Base-by-base conservation (phyloP, 2,329 filamentous ascomycete species). In the Microsporum audouinii region DNA sequence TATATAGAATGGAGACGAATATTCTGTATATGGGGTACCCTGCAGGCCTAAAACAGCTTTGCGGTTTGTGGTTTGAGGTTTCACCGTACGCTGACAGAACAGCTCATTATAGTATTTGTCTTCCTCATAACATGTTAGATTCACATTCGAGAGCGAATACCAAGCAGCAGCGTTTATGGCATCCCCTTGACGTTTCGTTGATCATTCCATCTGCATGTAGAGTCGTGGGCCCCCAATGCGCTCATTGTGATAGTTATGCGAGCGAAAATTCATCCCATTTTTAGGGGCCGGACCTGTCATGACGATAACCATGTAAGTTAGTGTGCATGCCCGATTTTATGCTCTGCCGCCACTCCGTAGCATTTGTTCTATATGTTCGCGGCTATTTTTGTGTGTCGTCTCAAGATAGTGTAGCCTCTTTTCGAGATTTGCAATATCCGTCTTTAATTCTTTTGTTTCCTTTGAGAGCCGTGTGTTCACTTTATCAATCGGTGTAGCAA, bases 321-420 rank as follows among this genome's bases (percentile, higher is more conserved):
- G 68, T 5, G 70, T 69, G 3, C 67, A 7, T 55, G 6, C 5
- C 23, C 45, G 14, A 12, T 31, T 5, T 59, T 63, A 69, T 55
- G 71, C 68, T 63, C 66, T 69, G 14, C 76, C 76, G 23, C 78
- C 78, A 58, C 82, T 76, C 71, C 83, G 83, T 70, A 97, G 82
- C 71, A 97, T 92, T 74, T 91, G 88, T 72, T 96, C 88, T 67
- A 97, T 87, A 71, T 96, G 90, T 66, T 91, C 86, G 68, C 88
- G 86, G 75, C 91, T 96, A 71, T 97, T 99, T 78, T 95, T 91
- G 72, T 90, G 88, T 57, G 94, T 97, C 62, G 90, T 95, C 78
- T 97, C 92, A 51, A 97, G 80, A 71, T 96, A 97, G 68, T 92
- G 84, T 68, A 96, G 79, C 74, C 89, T 91, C 82, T 97, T 95